A percentile compares a stretch with the other conserved stretches of the same genome.
Evolutionary conservation across 305 asterid species (phyloP).

Genomic region (Salvia sclarea): DNA sequence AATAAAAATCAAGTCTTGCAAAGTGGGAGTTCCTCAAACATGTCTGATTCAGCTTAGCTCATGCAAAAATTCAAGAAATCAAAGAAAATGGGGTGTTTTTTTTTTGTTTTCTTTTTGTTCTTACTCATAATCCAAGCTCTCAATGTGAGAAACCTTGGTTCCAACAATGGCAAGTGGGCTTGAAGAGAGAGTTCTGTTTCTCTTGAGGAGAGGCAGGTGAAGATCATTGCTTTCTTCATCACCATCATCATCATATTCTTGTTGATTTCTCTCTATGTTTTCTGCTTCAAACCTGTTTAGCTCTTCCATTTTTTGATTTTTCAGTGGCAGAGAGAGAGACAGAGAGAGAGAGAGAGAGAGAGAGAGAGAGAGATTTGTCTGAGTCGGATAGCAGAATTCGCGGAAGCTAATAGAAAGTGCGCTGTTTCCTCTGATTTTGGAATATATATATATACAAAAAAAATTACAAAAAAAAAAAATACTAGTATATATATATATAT

Average conservation of each 20-base stretch:
- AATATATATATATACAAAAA: not conserved
- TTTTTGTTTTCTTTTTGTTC: constrained; percentile 19
- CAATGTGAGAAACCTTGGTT: constrained; percentile 83
- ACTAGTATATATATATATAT: too few relatives aligned
- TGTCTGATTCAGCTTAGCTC: too few relatives aligned
- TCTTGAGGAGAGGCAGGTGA: constrained; percentile 70
- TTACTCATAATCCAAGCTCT: constrained; percentile 96
- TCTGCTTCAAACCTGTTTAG: constrained; percentile 35
- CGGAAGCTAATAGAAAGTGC: constrained; percentile 27
- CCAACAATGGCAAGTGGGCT: constrained; percentile 82
- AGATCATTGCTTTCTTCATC: constrained; percentile 71
- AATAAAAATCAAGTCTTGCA: not conserved
- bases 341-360: not conserved
- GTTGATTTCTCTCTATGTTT: constrained; percentile 28
- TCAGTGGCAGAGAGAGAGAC: not conserved
- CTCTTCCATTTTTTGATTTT: constrained; percentile 39
- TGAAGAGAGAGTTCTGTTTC: constrained; percentile 70
- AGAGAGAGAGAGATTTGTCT: constrained; percentile 12
- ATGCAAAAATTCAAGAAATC: not conserved
- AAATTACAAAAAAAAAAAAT: too few relatives aligned
- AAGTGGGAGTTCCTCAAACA: not conserved
- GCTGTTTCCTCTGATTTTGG: constrained; percentile 33
- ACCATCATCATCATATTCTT: constrained; percentile 44
- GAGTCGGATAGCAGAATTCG: constrained; percentile 28
- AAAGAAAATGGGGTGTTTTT: too few relatives aligned